Evolutionary conservation across 2,329 filamentous ascomycete genomes (phyloP), one percentile per base, ranked within the genome.

Genomic region (Fusarium sp.): DNA sequence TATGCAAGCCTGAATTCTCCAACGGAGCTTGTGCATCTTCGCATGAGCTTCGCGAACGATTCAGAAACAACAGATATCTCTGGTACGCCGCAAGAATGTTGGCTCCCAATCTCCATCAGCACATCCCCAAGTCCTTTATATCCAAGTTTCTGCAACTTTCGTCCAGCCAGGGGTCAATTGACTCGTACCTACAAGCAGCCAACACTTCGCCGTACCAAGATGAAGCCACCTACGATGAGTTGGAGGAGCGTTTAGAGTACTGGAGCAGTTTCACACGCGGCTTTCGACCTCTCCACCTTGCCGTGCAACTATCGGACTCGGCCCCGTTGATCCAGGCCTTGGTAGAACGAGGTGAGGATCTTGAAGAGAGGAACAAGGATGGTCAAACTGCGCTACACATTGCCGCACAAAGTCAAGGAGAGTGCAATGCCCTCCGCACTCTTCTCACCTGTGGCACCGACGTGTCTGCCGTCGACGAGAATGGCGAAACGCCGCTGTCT

Each of bases 121-220:
- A n/a, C 15, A 22, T 25, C 3, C 38, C 54, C 3, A n/a, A n/a
- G 4, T 22, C 54, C 2, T 56, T 60, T 4, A 2, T 38, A 17
- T 15, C 22, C 14, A 33, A 50, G 11, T 65, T 65, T 32, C n/a
- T 65, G n/a, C 33, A 14, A 3, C 52, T 65, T 33, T 50, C 63
- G 4, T 40, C 63, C 22, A 30, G 25, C 6, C 47, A 12, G 20
- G 63, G 54, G 10, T 40, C 63, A 3, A 60, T 65, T 14, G 40
- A 65, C 4, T 65, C 54, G 10, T 65, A 65, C 17, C n/a, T 65
- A 4, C 63, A 65, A 32, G 63, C 63, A 7, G 54, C 63, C 11
- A 57, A 52, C 14, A 40, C 38, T 1, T 65, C 54, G 63, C 63
- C 63, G 6, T 65, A 60, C 30, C 11, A 38, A 20, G 33, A 30